Conservation (phyloP, 148 eudicot genomes). For the Arbutus unedo region DNA sequence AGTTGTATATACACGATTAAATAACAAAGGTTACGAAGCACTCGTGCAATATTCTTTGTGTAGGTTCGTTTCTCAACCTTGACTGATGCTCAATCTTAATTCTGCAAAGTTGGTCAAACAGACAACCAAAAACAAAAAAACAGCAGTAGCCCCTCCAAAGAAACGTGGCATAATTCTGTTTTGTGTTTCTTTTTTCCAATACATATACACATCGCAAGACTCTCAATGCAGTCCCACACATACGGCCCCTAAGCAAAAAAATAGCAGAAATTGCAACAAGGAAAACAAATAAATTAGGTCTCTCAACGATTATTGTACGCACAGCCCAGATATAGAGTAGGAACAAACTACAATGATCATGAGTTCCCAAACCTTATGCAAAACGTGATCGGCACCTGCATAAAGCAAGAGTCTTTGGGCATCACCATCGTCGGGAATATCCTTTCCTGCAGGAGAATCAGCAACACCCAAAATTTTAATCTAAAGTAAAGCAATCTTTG, state of each 20-base stretch:
- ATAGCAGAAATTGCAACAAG: neutral
- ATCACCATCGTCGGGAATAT: slow-evolving; percentile 64
- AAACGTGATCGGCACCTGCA: slow-evolving; percentile 61
- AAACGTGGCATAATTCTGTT: neutral
- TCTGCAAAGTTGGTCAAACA: neutral
- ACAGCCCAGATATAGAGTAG: neutral
- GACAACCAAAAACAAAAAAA: neutral
- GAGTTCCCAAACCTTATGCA: slow-evolving; percentile 57
- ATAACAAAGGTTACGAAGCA: neutral
- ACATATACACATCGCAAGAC: neutral
- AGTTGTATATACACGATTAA: neutral
- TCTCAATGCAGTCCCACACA: neutral
- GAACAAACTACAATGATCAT: neutral
- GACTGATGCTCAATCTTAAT: neutral
- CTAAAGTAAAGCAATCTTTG: neutral
- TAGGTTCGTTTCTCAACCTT: neutral
- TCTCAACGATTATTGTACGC: neutral
- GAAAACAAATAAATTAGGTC: neutral
- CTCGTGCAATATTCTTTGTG: neutral
- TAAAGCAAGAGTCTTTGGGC: slow-evolving; percentile 53
- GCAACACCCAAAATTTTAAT: neutral
- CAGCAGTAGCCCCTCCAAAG: neutral
- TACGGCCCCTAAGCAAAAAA: neutral
- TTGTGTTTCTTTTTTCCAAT: neutral
- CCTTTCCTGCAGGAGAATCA: slow-evolving; percentile 51